phyloP scores from a whole-genome alignment of 1,284 basidiomycete genomes.

The Boletus mariae region DNA sequence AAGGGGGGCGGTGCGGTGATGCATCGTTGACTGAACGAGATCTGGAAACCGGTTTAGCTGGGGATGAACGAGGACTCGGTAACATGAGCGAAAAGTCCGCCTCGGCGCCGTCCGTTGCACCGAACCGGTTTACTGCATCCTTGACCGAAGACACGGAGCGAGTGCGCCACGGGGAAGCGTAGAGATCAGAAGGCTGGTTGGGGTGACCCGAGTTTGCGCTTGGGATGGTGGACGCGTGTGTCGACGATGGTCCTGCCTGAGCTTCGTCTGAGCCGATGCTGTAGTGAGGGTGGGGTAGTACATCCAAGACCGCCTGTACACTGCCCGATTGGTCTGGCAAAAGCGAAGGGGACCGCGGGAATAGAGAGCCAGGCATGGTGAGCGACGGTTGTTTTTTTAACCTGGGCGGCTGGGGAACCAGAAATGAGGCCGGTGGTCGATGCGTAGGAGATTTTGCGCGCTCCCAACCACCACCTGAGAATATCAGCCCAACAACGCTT shows the following conservation, averaged over 20 bases:
- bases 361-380: slow-evolving; percentile 77
- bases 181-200: slow-evolving; percentile 25
- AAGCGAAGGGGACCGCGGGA: slow-evolving; percentile 64
- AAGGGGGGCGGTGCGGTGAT: background rate
- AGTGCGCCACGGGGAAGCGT: slow-evolving; percentile 30
- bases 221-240: background rate
- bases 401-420: slow-evolving; percentile 33
- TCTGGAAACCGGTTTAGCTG: slow-evolving; percentile 15
- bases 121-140: slow-evolving; percentile 44
- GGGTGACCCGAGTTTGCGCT: background rate
- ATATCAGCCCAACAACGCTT: too few relatives aligned
- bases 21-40: slow-evolving; percentile 5
- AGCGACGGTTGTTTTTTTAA: slow-evolving; percentile 42
- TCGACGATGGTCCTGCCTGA: slow-evolving; percentile 20
- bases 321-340: slow-evolving; percentile 40
- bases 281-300: background rate
- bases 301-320: background rate
- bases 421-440: slow-evolving; percentile 19
- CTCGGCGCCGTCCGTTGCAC: slow-evolving; percentile 29
- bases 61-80: slow-evolving; percentile 33
- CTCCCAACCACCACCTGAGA: slow-evolving; percentile 23
- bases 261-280: background rate
- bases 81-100: slow-evolving; percentile 41
- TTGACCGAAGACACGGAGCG: slow-evolving; percentile 38
- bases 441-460: slow-evolving; percentile 23